These are phyloP conservation scores for Aaosphaeria arxii DNA, from an alignment of 2,329 filamentous ascomycete species.

Conservation along the genomic window DNA sequence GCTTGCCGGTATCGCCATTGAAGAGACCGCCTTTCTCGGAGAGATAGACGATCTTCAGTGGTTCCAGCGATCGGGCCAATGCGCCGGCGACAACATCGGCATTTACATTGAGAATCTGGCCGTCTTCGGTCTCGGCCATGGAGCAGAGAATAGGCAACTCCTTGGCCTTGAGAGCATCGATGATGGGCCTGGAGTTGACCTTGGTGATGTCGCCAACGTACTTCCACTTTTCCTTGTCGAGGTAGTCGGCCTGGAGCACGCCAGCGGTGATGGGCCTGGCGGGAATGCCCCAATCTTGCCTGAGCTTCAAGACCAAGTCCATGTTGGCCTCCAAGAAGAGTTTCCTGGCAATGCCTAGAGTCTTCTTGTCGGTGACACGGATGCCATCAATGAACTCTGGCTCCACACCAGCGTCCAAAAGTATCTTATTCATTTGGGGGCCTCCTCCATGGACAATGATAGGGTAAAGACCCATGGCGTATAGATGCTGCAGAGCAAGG, in stretches of 20 bases:
- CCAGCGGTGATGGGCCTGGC: conserved; percentile 86
- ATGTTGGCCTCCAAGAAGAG: conserved; percentile 95
- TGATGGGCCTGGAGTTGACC: conserved; percentile 86
- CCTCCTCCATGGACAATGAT: conserved; percentile 95
- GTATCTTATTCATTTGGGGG: conserved; percentile 87
- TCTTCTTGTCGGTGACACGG: conserved; percentile 92
- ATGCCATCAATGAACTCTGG: conserved; percentile 97
- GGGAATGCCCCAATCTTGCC: conserved; percentile 77
- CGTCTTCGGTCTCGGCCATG: conserved; percentile 90
- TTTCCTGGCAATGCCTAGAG: conserved; percentile 82
- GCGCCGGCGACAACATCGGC: conserved; percentile 95
- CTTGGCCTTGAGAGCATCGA: conserved; percentile 81
- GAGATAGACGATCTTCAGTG: conserved; percentile 97
- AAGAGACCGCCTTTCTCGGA: conserved; percentile 96
- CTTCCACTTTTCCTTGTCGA: conserved; percentile 95
- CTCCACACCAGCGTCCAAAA: conserved; percentile 88
- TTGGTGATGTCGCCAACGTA: conserved; percentile 93
- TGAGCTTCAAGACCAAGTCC: conserved; percentile 84
- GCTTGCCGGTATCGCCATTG: conserved; percentile 87
- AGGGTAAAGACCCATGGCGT: conserved; percentile 91
- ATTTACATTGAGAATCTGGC: conserved; percentile 94
- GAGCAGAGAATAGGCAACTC: conserved; percentile 92
- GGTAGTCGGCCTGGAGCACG: conserved; percentile 88
- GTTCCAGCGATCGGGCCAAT: conserved; percentile 82
- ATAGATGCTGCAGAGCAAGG: conserved; percentile 83